Evolutionary conservation across 768 basidiomycete species (phyloP).

Genomic region (Termitomyces sp.): DNA sequence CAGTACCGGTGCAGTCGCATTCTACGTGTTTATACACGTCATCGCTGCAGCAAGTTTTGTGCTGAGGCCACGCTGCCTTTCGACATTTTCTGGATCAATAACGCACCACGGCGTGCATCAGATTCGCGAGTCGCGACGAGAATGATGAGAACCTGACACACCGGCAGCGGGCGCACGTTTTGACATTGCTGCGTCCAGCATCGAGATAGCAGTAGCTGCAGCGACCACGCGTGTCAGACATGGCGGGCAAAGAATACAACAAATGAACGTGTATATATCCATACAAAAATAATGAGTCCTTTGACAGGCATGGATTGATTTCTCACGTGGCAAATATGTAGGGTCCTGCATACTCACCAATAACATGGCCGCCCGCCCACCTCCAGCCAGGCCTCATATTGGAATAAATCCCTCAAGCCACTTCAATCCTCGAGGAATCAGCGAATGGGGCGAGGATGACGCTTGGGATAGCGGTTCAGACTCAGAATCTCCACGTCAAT

Average conservation of each 20-base stretch:
- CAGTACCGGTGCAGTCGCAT: conserved; percentile 5
- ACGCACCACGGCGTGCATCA: conserved; percentile 5
- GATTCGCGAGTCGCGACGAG: not conserved
- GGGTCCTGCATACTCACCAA: conserved; percentile 1
- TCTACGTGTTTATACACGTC: conserved; percentile 9
- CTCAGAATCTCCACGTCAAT: conserved; percentile 63
- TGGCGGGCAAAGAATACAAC: not conserved
- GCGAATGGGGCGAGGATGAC: conserved; percentile 83
- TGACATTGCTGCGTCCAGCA: conserved; percentile 11
- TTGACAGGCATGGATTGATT: not conserved
- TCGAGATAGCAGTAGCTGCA: conserved; percentile 6
- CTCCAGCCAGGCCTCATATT: conserved; percentile 72
- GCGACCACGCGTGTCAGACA: conserved; percentile 9
- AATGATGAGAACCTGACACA: not conserved
- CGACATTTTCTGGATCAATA: conserved; percentile 15
- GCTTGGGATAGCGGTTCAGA: conserved; percentile 85
- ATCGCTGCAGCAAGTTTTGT: conserved; percentile 8
- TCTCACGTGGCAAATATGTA: conserved; percentile 19
- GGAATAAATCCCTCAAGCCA: conserved; percentile 54
- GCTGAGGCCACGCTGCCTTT: conserved; percentile 9
- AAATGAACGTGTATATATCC: not conserved
- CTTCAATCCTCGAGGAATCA: conserved; percentile 28
- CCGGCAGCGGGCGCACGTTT: conserved; percentile 10
- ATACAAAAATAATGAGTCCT: not conserved
- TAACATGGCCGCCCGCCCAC: conserved; percentile 55